phyloP scores from a whole-genome alignment of 2,329 filamentous ascomycete species.

The Ceratocystis ficicola region DNA sequence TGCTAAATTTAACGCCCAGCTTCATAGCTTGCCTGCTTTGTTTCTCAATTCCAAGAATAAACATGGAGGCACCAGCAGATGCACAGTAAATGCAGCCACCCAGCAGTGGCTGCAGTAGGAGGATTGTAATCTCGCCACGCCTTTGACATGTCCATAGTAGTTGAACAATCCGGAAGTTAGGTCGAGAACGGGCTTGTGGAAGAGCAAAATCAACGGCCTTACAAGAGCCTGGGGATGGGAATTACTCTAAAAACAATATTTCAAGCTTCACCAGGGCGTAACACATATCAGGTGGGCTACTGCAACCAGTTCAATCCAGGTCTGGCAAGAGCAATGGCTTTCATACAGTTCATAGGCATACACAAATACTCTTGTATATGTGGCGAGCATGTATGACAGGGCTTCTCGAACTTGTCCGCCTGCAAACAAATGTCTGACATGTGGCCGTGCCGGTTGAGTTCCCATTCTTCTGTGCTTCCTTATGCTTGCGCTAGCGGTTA shows the following conservation, averaged over 20 bases:
- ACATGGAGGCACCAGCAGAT: not conserved
- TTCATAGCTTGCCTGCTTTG: not conserved
- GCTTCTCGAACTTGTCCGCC: not conserved
- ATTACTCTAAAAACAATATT: not conserved
- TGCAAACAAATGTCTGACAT: not conserved
- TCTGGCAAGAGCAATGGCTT: not conserved
- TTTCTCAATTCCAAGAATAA: slow-evolving; percentile 2
- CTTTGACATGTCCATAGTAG: not conserved
- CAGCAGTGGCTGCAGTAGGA: not conserved
- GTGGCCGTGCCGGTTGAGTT: not conserved
- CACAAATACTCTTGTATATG: not conserved
- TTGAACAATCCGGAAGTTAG: no score
- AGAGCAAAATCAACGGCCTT: not conserved
- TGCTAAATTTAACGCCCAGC: slow-evolving; percentile 8
- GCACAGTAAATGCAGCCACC: not conserved
- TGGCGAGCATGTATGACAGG: not conserved
- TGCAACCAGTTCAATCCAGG: not conserved
- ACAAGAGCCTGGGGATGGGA: not conserved
- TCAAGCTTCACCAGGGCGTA: not conserved
- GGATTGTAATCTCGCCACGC: not conserved
- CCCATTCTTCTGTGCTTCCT: not conserved
- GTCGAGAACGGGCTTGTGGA: not conserved
- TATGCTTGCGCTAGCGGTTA: not conserved
- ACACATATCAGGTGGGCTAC: not conserved
- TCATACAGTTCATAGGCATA: slow-evolving; percentile 11